These are phyloP conservation scores for Penicillium psychrosexuale DNA, from an alignment of 2,329 filamentous ascomycete species.

Conservation along the genomic window DNA sequence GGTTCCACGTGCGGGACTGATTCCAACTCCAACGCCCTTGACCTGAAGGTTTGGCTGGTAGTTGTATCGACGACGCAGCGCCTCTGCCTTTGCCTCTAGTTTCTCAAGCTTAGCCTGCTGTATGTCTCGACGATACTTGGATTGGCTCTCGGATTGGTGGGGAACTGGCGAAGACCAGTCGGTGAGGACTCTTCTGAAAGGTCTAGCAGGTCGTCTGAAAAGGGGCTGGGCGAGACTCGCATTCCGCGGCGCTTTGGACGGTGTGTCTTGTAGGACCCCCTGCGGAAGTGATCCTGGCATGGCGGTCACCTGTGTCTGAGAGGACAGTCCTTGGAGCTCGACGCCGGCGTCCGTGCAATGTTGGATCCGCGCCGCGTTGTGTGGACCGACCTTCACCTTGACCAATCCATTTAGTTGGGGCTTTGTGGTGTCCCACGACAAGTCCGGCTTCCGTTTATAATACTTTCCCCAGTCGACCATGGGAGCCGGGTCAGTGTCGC, in stretches of 20 bases:
- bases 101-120: neutral
- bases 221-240: neutral
- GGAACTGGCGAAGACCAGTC: neutral
- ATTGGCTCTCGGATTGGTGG: neutral
- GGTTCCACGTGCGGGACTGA: neutral
- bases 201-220: neutral
- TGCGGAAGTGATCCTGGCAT: neutral
- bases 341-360: neutral
- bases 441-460: neutral
- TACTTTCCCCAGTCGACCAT: slow-evolving; percentile 3
- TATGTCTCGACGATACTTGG: neutral
- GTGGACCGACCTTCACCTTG: neutral
- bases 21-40: neutral
- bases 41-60: neutral
- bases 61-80: neutral
- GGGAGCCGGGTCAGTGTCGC: neutral
- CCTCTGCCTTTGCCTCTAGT: neutral
- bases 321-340: neutral
- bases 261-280: neutral
- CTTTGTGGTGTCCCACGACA: neutral
- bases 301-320: neutral
- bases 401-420: neutral
- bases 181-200: neutral
- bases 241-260: neutral
- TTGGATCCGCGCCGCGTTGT: neutral